Base-by-base conservation (phyloP, 192 early-diverging fungal species). In the Endogone sp. region DNA sequence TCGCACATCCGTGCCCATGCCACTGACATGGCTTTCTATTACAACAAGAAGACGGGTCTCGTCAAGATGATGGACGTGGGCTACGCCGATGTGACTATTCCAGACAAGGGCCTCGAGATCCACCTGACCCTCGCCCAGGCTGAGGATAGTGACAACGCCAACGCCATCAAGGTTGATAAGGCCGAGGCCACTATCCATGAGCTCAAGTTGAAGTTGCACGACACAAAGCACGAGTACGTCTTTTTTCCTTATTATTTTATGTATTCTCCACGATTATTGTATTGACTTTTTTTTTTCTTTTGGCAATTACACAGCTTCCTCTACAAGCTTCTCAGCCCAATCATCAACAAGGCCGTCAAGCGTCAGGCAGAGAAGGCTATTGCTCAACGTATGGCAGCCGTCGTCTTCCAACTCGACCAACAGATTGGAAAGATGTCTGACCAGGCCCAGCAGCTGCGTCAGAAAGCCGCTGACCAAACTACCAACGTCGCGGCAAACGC, bases 11-110 rank as follows among this genome's bases (percentile, higher is more conserved):
- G 76, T 29, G 85, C 85, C 16, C 75, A 88, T 57, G 75, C 84
- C 27, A 69, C 74, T n/a, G 86, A 88, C 62, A 82, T 86, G 22
- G 75, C 81, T 0, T 88, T 88, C 62, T 86, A 79, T 60, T 82
- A 70, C 71, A 71, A 68, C 60, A 76, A 80, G 65, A 88, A 88
- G 74, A 67, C 69, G 13, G 84, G 84, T 20, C 72, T 88, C 59
- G 79, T 83, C 49, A 64, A 68, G 31, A 63, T 85, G 37, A 65
- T 56, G 29, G 87, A 88, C 58, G 66, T 69, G 24, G 87, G 87
- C 2, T 71, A 83, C 21, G 77, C 78, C 23, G 81, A 85, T 62
- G 55, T 88, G 21, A 22, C 64, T 21, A 79, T 88, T 62, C 65
- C 78, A 60, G 55, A 73, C n/a, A 59, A 82, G 29, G 75, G 76